Evolutionary conservation across 2,329 filamentous ascomycete species (phyloP).

Genomic region (Phaeosphaeria sp.): DNA sequence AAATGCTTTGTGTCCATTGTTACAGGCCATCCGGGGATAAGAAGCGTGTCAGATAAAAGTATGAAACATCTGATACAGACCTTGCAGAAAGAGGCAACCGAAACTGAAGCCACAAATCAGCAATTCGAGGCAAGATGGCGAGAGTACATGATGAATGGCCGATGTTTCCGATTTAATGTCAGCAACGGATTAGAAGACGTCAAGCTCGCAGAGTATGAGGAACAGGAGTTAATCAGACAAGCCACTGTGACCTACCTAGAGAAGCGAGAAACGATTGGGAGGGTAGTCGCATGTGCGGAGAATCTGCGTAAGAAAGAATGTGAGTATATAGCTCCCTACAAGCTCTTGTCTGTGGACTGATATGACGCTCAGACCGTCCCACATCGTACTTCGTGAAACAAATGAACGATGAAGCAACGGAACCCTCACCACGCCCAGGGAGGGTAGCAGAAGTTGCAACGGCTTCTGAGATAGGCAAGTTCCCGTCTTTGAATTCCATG

Average conservation of each 20-base stretch:
- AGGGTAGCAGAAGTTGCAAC: not conserved
- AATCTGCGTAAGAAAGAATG: constrained; percentile 11
- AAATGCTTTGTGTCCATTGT: constrained; percentile 25
- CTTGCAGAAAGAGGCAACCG: constrained; percentile 30
- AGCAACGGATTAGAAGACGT: constrained; percentile 38
- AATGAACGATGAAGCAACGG: not conserved
- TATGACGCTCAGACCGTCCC: not conserved
- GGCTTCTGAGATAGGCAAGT: not conserved
- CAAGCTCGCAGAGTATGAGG: constrained; percentile 16
- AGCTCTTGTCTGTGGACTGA: not conserved
- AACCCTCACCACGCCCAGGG: not conserved
- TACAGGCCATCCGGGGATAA: constrained; percentile 9
- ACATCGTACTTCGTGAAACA: not conserved
- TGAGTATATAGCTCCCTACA: not conserved
- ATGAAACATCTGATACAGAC: constrained; percentile 21
- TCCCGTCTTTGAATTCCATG: not conserved
- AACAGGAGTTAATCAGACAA: constrained; percentile 9
- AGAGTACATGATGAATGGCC: constrained; percentile 3
- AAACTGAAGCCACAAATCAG: constrained; percentile 39
- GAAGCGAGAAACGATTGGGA: constrained; percentile 8
- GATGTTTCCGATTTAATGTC: constrained; percentile 47
- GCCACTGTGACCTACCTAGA: constrained; percentile 15
- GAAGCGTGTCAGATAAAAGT: constrained; percentile 8
- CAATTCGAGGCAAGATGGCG: constrained; percentile 18
- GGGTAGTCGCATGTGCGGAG: constrained; percentile 14